phyloP scores from a whole-genome alignment of 768 basidiomycete species.

The Trametopsis cervina region DNA sequence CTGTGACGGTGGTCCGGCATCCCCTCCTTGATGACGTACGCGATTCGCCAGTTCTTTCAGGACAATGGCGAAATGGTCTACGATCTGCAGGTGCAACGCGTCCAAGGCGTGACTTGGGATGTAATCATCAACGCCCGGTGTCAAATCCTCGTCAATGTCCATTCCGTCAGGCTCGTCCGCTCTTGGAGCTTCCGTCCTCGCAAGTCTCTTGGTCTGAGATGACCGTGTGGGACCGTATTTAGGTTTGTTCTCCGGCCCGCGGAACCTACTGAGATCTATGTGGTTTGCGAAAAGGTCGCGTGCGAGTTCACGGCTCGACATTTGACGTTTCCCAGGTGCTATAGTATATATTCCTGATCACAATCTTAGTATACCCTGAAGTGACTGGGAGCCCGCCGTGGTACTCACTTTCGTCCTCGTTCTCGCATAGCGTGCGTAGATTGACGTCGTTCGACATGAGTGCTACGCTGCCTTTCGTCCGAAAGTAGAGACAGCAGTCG shows the following conservation, averaged over 20 bases:
- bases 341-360: constrained; percentile 6
- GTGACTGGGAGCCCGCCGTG: not conserved
- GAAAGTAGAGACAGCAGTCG: constrained; percentile 68
- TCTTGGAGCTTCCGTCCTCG: constrained; percentile 14
- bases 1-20: constrained; percentile 26
- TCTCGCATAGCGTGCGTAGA: constrained; percentile 47
- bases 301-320: constrained; percentile 48
- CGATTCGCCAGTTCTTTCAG: constrained; percentile 51
- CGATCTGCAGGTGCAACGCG: constrained; percentile 58
- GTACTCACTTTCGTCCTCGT: constrained; percentile 38
- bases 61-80: constrained; percentile 60
- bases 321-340: constrained; percentile 6
- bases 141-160: constrained; percentile 54
- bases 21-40: constrained; percentile 23
- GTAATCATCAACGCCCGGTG: constrained; percentile 18
- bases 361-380: not conserved
- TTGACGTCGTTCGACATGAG: constrained; percentile 63
- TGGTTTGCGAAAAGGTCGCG: constrained; percentile 35
- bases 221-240: constrained; percentile 16
- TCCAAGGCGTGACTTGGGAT: constrained; percentile 54
- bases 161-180: constrained; percentile 30
- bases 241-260: constrained; percentile 14
- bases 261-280: constrained; percentile 34
- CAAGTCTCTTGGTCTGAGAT: constrained; percentile 5
- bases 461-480: constrained; percentile 36